These are phyloP conservation scores for Antarctomyces pellizariae DNA, from an alignment of 495 filamentous ascomycete species.

Conservation along the genomic window DNA sequence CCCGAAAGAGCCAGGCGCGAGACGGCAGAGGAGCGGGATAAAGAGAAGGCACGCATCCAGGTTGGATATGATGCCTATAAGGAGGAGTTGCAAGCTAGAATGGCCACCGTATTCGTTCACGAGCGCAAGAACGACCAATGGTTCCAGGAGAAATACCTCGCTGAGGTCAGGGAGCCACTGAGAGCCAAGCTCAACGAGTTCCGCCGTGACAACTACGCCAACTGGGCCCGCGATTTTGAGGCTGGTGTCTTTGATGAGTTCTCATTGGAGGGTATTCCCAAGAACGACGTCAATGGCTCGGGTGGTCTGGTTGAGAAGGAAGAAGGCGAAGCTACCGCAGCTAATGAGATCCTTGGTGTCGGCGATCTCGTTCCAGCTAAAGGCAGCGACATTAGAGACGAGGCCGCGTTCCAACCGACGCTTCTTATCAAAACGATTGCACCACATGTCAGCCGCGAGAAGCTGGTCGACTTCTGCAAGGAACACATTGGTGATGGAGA, in stretches of 20 bases:
- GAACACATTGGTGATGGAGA: constrained; percentile 71
- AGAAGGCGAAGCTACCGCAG: constrained; percentile 74
- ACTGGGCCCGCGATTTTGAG: constrained; percentile 71
- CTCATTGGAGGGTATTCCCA: constrained; percentile 84
- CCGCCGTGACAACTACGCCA: constrained; percentile 44
- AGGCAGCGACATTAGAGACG: constrained; percentile 64
- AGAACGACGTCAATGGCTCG: constrained; percentile 70
- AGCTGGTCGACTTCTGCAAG: constrained; percentile 77
- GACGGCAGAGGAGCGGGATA: constrained; percentile 63
- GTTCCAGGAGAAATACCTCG: constrained; percentile 89
- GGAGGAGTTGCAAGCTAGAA: constrained; percentile 74
- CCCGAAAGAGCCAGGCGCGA: constrained; percentile 51
- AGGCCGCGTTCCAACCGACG: constrained; percentile 62
- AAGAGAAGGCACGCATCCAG: constrained; percentile 76
- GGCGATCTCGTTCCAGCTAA: constrained; percentile 64
- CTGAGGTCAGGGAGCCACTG: constrained; percentile 49
- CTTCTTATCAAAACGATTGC: constrained; percentile 96
- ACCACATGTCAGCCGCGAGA: constrained; percentile 81
- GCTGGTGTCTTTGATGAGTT: constrained; percentile 78
- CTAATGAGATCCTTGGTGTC: constrained; percentile 79
- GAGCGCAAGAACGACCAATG: constrained; percentile 86
- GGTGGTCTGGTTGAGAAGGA: constrained; percentile 82
- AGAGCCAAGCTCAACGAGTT: constrained; percentile 48
- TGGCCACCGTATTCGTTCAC: constrained; percentile 71
- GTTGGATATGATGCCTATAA: constrained; percentile 85